Evolutionary conservation across 805 yeast species (phyloP).

Genomic region (Ogataea sp.): DNA sequence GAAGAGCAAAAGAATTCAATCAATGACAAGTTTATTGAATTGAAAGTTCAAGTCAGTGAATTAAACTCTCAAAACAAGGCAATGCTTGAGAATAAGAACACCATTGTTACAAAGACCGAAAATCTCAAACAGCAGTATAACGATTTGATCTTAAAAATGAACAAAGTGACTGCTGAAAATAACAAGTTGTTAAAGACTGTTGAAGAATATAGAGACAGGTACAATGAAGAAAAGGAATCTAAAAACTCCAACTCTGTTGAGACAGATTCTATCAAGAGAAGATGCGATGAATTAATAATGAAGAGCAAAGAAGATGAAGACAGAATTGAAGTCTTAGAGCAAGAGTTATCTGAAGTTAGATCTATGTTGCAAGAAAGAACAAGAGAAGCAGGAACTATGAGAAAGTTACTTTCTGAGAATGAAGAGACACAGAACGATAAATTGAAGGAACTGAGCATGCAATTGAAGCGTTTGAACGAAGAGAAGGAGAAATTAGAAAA

Average conservation of each 20-base stretch:
- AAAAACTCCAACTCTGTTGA: constrained; percentile 26
- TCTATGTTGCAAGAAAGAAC: constrained; percentile 71
- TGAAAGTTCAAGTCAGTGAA: constrained; percentile 34
- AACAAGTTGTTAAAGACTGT: constrained; percentile 31
- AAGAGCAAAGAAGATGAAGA: constrained; percentile 57
- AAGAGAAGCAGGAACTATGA: constrained; percentile 66
- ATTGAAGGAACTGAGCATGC: constrained; percentile 47
- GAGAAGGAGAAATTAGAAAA: constrained; percentile 56
- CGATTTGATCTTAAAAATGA: constrained; percentile 28
- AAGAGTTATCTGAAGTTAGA: constrained; percentile 73
- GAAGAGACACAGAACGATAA: constrained; percentile 50
- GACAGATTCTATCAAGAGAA: constrained; percentile 46
- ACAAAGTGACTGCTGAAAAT: constrained; percentile 34
- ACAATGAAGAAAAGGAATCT: constrained; percentile 25
- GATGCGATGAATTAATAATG: constrained; percentile 64
- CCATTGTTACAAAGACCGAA: constrained; percentile 35
- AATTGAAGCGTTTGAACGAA: constrained; percentile 42
- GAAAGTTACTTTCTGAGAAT: constrained; percentile 58
- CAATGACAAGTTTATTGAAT: constrained; percentile 28
- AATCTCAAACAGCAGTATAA: constrained; percentile 21
- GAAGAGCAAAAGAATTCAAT: constrained; percentile 32
- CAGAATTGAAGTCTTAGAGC: constrained; percentile 62
- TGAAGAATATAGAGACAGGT: constrained; percentile 31
- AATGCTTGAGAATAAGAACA: constrained; percentile 31
- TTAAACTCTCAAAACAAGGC: constrained; percentile 27